Evolutionary conservation across 148 eudicot species (phyloP).

Genomic region (Selenicereus undatus): DNA sequence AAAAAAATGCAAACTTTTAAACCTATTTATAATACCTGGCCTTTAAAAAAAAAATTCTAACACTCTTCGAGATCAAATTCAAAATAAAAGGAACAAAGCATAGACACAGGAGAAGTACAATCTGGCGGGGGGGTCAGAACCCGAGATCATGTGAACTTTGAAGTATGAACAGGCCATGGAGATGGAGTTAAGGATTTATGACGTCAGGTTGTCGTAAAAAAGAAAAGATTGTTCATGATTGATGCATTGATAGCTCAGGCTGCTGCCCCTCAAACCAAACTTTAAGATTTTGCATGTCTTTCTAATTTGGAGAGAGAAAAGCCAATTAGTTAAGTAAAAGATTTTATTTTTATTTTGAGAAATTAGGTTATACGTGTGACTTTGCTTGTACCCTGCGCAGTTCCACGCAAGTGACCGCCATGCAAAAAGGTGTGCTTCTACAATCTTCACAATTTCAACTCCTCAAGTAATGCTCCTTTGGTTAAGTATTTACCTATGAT

Average conservation of each 20-base stretch:
- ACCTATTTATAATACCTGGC: too few species aligned
- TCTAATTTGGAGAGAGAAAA: not conserved
- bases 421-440: not conserved
- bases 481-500: not conserved
- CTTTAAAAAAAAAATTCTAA: too few species aligned
- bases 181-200: too few species aligned
- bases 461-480: not conserved
- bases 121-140: too few species aligned
- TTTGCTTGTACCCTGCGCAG: not conserved
- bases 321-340: not conserved
- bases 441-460: not conserved
- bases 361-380: not conserved
- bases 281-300: slow-evolving; percentile 11
- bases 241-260: slow-evolving; percentile 1
- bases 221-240: slow-evolving; percentile 23
- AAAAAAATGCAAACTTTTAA: too few species aligned
- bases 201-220: slow-evolving; percentile 13
- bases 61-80: too few species aligned
- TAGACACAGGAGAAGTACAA: too few species aligned
- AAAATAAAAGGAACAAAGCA: too few species aligned
- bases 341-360: not conserved
- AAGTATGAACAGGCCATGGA: too few species aligned
- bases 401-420: slow-evolving; percentile 1
- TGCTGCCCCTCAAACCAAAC: not conserved
- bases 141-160: too few species aligned